A percentile compares a stretch with the other conserved stretches of the same genome.
These are phyloP conservation scores for Aspergillus sp. DNA, from an alignment of 2,329 filamentous ascomycete genomes.

Conservation along the genomic window DNA sequence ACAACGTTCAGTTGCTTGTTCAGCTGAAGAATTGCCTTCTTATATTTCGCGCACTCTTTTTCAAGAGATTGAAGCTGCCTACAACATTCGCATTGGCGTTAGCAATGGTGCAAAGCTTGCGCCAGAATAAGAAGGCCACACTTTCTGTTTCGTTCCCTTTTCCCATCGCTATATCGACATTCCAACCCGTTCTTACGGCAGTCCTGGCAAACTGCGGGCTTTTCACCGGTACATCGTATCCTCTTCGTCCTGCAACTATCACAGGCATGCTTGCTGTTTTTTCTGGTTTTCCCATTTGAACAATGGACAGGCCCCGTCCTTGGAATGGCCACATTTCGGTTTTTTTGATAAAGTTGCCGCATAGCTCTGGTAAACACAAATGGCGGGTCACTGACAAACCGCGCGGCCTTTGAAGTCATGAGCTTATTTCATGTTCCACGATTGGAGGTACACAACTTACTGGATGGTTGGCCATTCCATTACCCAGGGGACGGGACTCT, in stretches of 20 bases:
- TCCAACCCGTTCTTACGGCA: constrained; percentile 44
- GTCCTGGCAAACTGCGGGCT: constrained; percentile 41
- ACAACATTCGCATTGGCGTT: background rate
- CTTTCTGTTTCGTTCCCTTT: constrained; percentile 47
- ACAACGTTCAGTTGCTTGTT: background rate
- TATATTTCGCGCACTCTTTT: background rate
- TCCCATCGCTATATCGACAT: constrained; percentile 48
- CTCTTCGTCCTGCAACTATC: constrained; percentile 48
- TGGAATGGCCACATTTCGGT: background rate
- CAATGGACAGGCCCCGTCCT: too few relatives aligned
- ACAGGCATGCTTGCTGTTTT: constrained; percentile 42
- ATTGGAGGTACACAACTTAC: too few relatives aligned
- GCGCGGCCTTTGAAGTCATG: too few relatives aligned
- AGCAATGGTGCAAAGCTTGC: background rate
- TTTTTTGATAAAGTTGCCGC: too few relatives aligned
- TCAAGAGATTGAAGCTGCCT: background rate
- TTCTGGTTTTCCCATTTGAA: constrained; percentile 2
- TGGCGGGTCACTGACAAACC: too few relatives aligned
- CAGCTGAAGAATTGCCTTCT: background rate
- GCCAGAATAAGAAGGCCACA: constrained; percentile 15
- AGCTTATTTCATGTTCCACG: too few relatives aligned
- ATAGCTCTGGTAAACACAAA: too few relatives aligned
- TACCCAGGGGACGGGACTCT: too few relatives aligned
- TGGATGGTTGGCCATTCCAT: too few relatives aligned
- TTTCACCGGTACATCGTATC: constrained; percentile 48